Evolutionary conservation across 2,329 filamentous ascomycete species (phyloP), one percentile per base, ranked within the genome.

Genomic region (Fusarium concolor): DNA sequence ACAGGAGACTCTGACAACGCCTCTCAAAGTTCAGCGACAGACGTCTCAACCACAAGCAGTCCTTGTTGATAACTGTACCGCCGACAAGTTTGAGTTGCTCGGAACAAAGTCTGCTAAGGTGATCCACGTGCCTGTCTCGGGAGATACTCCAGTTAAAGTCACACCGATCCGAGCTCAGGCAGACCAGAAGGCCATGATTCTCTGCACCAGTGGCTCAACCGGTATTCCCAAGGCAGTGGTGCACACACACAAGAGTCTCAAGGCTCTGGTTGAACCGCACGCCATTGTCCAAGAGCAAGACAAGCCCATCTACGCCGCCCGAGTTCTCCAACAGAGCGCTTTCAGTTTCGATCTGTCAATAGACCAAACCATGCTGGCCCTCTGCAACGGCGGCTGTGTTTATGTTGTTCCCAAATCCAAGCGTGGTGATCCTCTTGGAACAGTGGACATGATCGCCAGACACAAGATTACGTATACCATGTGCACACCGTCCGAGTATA

Each of bases 281-380:
- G 55, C 55, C 11, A 45, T 57, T 2, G 43, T 44, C 6, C 56
- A 62, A 24, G 35, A 35, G 1, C 55, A 59, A 12, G 29, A 47
- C 15, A 51, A 59, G 10, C 53, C 53, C 3, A 42, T 35, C 14
- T 58, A 62, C 11, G 41, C 56, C 2, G 12, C 41, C 1, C 26
- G 55, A 22, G 46, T 67, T 8, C 53, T 67, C 1, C 65, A 67
- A 20, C 62, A 67, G 20, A 67, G 65, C 26, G 59, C 65, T 7
- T 56, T 56, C 20, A 62, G 64, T 1, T 67, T 67, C 7, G 64
- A 67, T 12, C 39, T 67, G 11, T 67, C 64, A 6, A 45, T 67
- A 9, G 42, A 43, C 2, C 64, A 67, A 31, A 42, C 47, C 4
- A 49, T 67, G 14, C 33, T 56, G 2, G 62, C 62, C 2, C 47